phyloP scores from a whole-genome alignment of 2,329 filamentous ascomycete genomes.

The Penicillium brasilianum region DNA sequence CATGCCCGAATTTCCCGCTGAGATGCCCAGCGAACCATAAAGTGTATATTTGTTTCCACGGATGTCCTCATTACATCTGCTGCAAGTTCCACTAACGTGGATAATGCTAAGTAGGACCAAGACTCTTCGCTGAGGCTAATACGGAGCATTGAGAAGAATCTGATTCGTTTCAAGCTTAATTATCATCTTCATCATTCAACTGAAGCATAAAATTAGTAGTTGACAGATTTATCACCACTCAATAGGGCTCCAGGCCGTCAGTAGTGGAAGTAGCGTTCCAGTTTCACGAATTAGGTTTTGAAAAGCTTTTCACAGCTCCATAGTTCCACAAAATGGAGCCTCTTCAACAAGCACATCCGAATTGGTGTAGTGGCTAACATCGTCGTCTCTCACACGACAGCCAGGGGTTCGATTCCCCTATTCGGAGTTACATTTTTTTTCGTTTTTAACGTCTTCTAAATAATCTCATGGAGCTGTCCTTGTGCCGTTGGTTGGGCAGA shows the following conservation, averaged over 20 bases:
- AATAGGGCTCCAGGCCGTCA: no score
- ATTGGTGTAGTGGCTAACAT: slow-evolving; percentile 40
- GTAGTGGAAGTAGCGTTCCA: neutral
- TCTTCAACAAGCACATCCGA: slow-evolving; percentile 18
- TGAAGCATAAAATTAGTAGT: no score
- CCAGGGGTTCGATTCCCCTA: slow-evolving; percentile 38
- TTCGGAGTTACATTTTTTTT: slow-evolving; percentile 28
- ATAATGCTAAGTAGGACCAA: neutral
- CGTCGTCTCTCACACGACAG: slow-evolving; percentile 38
- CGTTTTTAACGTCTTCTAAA: no score
- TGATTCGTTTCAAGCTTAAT: no score
- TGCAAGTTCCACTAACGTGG: neutral
- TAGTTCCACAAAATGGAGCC: slow-evolving; percentile 2
- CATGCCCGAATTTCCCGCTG: neutral
- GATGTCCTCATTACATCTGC: neutral
- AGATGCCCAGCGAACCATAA: neutral
- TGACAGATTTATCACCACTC: neutral
- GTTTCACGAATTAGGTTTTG: neutral
- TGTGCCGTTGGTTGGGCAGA: no score
- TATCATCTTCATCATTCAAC: neutral
- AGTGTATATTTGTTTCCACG: neutral
- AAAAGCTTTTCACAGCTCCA: neutral
- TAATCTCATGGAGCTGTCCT: no score
- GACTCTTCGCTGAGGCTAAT: neutral
- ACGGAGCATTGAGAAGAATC: neutral